Percentiles rank a stretch among this genome's conserved stretches.
Conservation (phyloP, 257 asterid genomes). For the Primulina huaijiensis region DNA sequence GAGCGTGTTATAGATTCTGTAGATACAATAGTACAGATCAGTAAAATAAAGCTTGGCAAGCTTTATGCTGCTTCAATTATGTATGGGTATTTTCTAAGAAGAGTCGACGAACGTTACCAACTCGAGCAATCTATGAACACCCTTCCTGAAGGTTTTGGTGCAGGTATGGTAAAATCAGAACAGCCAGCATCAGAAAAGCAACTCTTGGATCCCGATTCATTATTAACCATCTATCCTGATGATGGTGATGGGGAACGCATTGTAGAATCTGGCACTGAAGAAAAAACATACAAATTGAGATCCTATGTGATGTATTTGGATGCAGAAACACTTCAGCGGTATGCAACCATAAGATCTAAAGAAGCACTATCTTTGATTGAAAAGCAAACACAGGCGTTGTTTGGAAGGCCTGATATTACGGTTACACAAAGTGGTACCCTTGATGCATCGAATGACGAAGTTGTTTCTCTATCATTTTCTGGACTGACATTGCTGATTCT, state of each 20-base stretch:
- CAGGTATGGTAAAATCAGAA: constrained; percentile 37
- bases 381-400: constrained; percentile 85
- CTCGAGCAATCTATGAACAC: constrained; percentile 89
- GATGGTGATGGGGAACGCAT: constrained; percentile 51
- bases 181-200: constrained; percentile 53
- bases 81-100: constrained; percentile 87
- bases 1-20: constrained; percentile 67
- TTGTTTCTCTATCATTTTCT: constrained; percentile 56
- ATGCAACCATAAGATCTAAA: constrained; percentile 79
- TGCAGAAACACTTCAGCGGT: constrained; percentile 81
- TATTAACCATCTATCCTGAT: constrained; percentile 68
- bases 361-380: constrained; percentile 83
- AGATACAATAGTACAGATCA: constrained; percentile 63
- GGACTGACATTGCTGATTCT: constrained; percentile 76
- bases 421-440: constrained; percentile 67
- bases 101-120: constrained; percentile 95
- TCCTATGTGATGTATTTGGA: constrained; percentile 91
- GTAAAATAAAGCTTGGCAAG: constrained; percentile 88
- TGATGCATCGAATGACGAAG: constrained; percentile 61
- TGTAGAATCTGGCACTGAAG: constrained; percentile 41
- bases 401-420: constrained; percentile 77
- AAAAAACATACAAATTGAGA: constrained; percentile 54
- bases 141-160: constrained; percentile 69
- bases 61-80: constrained; percentile 91
- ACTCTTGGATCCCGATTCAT: constrained; percentile 79